Percentiles rank a stretch among this genome's conserved stretches.
Conservation (phyloP, 78 protist genomes). For the Reticulomyxa filosa region DNA sequence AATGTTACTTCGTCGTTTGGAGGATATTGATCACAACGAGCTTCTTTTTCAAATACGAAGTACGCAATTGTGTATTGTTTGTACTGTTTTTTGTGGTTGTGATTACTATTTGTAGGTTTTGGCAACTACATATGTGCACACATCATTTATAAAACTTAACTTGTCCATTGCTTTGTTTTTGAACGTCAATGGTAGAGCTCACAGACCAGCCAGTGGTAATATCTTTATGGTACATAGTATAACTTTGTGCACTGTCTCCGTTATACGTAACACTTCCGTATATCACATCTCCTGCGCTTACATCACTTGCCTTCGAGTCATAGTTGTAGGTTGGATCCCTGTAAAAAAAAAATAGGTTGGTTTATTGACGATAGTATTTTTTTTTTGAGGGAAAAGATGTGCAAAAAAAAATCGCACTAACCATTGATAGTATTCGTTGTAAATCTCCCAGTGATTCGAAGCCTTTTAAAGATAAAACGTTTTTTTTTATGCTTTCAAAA, state of each 20-base stretch:
- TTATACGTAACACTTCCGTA: not conserved
- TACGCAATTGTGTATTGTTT: conserved; percentile 10
- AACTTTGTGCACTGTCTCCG: not conserved
- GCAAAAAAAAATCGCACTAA: too few relatives aligned
- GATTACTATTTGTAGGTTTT: too few relatives aligned
- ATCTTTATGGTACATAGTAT: conserved; percentile 3
- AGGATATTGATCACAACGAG: conserved; percentile 15
- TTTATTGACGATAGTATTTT: too few relatives aligned
- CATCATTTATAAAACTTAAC: too few relatives aligned
- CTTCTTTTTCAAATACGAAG: conserved; percentile 26
- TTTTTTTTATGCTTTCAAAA: too few relatives aligned
- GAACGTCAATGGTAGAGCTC: not conserved
- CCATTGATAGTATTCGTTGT: too few relatives aligned
- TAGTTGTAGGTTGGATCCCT: conserved; percentile 14
- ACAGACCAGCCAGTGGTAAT: conserved; percentile 1
- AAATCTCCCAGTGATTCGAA: too few relatives aligned
- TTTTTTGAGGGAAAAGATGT: too few relatives aligned
- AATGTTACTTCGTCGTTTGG: conserved; percentile 11
- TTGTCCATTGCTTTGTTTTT: not conserved
- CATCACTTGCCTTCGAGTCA: not conserved
- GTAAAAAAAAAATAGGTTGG: too few relatives aligned
- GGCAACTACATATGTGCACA: too few relatives aligned
- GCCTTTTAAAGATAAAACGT: too few relatives aligned
- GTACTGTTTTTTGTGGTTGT: too few relatives aligned
- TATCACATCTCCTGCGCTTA: conserved; percentile 11